Evolutionary conservation across 306 rosid species (phyloP).

Genomic region (Inga oerstediana): DNA sequence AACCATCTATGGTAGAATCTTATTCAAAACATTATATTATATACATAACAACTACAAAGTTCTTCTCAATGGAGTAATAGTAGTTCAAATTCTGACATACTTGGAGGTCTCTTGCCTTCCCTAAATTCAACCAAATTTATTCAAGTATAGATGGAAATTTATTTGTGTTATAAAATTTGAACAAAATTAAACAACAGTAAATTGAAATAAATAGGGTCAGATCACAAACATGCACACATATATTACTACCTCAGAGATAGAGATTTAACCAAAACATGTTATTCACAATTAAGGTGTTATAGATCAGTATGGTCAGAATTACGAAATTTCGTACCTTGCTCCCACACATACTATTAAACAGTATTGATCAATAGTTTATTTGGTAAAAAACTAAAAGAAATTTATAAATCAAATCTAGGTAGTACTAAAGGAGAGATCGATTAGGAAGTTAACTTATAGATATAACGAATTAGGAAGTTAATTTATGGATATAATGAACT

Average conservation of each 20-base stretch:
- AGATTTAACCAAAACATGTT: neutral
- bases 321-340: slow-evolving; percentile 17
- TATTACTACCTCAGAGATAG: neutral
- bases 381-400: neutral
- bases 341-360: neutral
- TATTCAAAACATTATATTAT: no score
- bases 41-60: no score
- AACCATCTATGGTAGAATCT: no score
- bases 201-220: neutral
- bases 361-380: neutral
- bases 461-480: neutral
- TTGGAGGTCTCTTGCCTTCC: neutral
- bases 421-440: neutral
- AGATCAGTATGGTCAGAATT: slow-evolving; percentile 1
- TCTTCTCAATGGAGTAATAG: neutral
- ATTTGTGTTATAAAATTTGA: neutral
- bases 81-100: neutral
- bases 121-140: neutral
- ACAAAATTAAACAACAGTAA: neutral
- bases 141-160: slow-evolving; percentile 10
- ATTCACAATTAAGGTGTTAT: slow-evolving; percentile 9
- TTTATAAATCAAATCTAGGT: neutral
- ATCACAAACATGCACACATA: neutral
- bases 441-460: no score
- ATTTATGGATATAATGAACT: neutral